Evolutionary conservation across 495 filamentous ascomycete species (phyloP).

Genomic region (Baudoinia panamericana): DNA sequence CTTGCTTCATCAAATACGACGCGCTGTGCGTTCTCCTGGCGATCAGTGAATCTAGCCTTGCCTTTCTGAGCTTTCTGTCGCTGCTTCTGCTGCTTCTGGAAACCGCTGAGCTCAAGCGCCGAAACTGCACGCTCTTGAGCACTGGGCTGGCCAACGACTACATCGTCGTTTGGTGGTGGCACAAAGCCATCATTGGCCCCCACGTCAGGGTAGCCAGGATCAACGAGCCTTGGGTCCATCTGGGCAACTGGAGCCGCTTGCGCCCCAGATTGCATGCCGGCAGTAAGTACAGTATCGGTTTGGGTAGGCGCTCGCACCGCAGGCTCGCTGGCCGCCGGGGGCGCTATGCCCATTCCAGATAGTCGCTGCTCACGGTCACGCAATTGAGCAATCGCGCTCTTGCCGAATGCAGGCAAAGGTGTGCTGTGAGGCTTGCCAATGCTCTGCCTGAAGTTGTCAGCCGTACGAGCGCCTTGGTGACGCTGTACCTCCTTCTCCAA

Average conservation of each 20-base stretch:
- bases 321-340: too few relatives aligned
- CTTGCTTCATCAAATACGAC: slow-evolving; percentile 25
- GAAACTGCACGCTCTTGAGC: slow-evolving; percentile 1
- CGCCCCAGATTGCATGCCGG: too few relatives aligned
- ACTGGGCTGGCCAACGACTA: background rate
- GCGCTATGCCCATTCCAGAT: background rate
- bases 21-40: slow-evolving; percentile 27
- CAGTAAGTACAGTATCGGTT: too few relatives aligned
- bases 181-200: background rate
- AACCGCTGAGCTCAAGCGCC: background rate
- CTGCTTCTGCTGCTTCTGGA: slow-evolving; percentile 14
- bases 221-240: background rate
- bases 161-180: background rate
- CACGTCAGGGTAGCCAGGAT: too few relatives aligned
- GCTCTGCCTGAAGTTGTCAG: slow-evolving; percentile 10
- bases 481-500: slow-evolving; percentile 9
- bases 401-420: slow-evolving; percentile 3
- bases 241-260: slow-evolving; percentile 4
- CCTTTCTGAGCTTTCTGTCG: slow-evolving; percentile 25
- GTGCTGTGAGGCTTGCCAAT: background rate
- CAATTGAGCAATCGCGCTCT: slow-evolving; percentile 1
- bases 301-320: too few relatives aligned
- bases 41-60: slow-evolving; percentile 28
- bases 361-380: slow-evolving; percentile 2
- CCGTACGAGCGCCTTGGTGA: background rate